Evolutionary conservation across 768 basidiomycete species (phyloP), one percentile per base, ranked within the genome.

Genomic region (Clitopilus passeckerianus): DNA sequence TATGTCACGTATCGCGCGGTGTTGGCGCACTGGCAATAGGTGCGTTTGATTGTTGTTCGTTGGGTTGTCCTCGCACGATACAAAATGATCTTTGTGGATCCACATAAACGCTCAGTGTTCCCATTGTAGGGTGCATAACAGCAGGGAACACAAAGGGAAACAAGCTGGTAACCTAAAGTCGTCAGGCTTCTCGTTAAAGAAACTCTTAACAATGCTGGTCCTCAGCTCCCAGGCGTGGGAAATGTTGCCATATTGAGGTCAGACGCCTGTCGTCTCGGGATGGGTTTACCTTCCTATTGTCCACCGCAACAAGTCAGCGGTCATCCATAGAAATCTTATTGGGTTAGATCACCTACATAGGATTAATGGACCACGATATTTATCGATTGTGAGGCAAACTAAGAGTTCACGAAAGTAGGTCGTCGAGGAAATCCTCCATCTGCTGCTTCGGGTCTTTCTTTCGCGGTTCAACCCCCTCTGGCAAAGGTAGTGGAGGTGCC

Each of bases 401-500:
- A n/a, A 50, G 12, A 20, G 18, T 20, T 59, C 52, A 63, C 3
- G 43, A 20, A 35, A 61, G 50, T 6, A 64, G 18, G 37, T 61
- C 64, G 41, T 62, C 61, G 37, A 62, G 37, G 37, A 64, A 64
- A 24, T 64, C 60, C 50, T 62, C 61, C 64, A 65, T 67, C 16
- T 61, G 55, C 27, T 56, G 43, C 56, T 60, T 63, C n/a, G 57
- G 57, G 34, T 59, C 46, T 23, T 63, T 44, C 22, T 53, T 41
- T n/a, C 50, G 57, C 1, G 60, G 50, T 34, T 20, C 57, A 10
- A 34, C 37, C 8, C 41, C 59, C 20, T 56, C 60, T 9, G 55
- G 22, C 37, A 56, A 15, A 4, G 70, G 68, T 6, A 68, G 64
- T 34, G 68, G 57, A 33, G 68, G 68, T 14, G 67, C 68, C 8